A percentile compares a stretch with the other conserved stretches of the same genome.
These are phyloP conservation scores for Neostapfia colusana DNA, from an alignment of 176 grass and related monocot species.

Conservation along the genomic window DNA sequence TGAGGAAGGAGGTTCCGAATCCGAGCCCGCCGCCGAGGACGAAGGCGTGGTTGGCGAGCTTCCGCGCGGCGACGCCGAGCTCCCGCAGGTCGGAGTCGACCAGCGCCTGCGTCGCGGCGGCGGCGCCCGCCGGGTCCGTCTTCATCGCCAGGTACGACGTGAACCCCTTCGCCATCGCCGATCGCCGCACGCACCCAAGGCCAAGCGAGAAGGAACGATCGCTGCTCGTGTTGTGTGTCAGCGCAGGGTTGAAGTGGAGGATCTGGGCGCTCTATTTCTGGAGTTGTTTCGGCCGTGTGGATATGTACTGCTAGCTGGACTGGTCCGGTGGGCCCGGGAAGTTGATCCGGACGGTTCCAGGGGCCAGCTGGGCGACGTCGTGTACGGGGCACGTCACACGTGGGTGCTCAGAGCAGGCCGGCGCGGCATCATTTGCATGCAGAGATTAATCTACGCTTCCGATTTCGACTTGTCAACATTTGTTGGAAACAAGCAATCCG, in stretches of 20 bases:
- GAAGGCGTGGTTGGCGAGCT: slow-evolving; percentile 74
- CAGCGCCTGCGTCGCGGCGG: slow-evolving; percentile 41
- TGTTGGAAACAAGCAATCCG: neutral
- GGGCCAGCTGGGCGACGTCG: neutral
- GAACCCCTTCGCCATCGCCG: slow-evolving; percentile 36
- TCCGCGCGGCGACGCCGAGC: slow-evolving; percentile 55
- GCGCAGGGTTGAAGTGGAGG: neutral
- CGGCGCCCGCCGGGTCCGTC: slow-evolving; percentile 45
- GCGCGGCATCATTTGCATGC: neutral
- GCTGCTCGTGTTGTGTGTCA: neutral
- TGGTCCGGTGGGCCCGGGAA: neutral
- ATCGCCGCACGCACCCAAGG: neutral
- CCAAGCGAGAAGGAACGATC: neutral
- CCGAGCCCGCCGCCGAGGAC: slow-evolving; percentile 61
- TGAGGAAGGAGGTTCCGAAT: slow-evolving; percentile 61
- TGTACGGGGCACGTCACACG: neutral
- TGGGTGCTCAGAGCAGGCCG: neutral
- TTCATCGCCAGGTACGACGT: slow-evolving; percentile 53
- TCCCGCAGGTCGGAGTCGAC: slow-evolving; percentile 86
- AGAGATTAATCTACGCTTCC: neutral
- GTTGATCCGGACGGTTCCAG: neutral
- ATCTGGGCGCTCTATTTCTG: neutral
- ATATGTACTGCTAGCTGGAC: neutral
- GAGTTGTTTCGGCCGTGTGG: neutral
- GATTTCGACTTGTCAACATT: neutral